Percentiles rank a stretch among this genome's conserved stretches.
phyloP scores from a whole-genome alignment of 768 basidiomycete species.

The Tylopilus balloui region DNA sequence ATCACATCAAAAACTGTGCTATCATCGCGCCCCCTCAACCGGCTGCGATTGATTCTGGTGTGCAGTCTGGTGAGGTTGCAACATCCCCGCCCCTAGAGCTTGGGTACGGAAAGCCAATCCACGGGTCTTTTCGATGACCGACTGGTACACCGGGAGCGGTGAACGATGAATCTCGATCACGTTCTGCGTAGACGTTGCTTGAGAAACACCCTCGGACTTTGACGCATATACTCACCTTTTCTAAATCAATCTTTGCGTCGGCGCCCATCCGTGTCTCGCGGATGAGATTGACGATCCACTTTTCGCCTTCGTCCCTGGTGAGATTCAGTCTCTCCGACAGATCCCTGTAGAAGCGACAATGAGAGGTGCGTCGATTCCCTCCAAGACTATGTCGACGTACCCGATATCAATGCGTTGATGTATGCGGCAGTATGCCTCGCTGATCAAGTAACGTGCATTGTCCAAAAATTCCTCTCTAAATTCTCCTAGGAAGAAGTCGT shows the following conservation, averaged over 20 bases:
- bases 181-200: constrained; percentile 52
- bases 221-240: constrained; percentile 54
- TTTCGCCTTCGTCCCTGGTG: constrained; percentile 93
- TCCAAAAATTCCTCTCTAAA: constrained; percentile 95
- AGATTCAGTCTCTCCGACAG: constrained; percentile 91
- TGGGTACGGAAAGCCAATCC: constrained; percentile 89
- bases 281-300: constrained; percentile 99
- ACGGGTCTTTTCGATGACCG: constrained; percentile 92
- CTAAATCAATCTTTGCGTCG: constrained; percentile 96
- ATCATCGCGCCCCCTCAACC: constrained; percentile 28
- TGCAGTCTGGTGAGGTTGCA: constrained; percentile 31
- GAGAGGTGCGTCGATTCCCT: not conserved
- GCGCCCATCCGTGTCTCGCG: constrained; percentile 95
- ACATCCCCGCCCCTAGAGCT: constrained; percentile 78
- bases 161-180: constrained; percentile 94
- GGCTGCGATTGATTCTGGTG: constrained; percentile 31
- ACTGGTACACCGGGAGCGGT: constrained; percentile 85
- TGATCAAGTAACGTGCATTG: constrained; percentile 92
- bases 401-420: constrained; percentile 89
- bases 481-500: constrained; percentile 92
- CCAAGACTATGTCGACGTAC: constrained; percentile 37
- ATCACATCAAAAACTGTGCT: not conserved
- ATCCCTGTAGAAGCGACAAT: constrained; percentile 48
- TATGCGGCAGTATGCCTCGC: constrained; percentile 96
- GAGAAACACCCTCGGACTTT: not conserved